Base-by-base conservation (phyloP, 345 rosid genomes). In the Hypericum perforatum region DNA sequence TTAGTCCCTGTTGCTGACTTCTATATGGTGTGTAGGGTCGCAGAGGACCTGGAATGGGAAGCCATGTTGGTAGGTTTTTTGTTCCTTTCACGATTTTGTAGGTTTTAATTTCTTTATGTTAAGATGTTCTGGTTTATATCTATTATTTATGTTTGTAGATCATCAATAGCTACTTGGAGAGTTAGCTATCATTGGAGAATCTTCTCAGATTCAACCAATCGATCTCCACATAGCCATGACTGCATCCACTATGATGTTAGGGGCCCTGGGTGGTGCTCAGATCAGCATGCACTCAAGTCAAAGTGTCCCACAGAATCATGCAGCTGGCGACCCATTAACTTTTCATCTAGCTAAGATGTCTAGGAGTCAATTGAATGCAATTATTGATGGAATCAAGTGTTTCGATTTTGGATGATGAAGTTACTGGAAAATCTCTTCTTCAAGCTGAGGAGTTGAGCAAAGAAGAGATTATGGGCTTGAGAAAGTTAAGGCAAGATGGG, bases 311-410 rank as follows among this genome's bases (percentile, higher is more conserved):
- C 82, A 52, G 52, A 59, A 57, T 43, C 84, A 66, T 59, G 65
- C 79, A 54, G 71, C 86, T 16, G 82, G 70, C 72, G 98, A 92
- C 63, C 98, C 96, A 37, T 68, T 92, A 53, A 80, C 96, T n/a
- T 86, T 85, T 72, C 86, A 80, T 62, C 70, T 92, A 61, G 95
- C 98, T 52, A 88, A 73, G 56, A 76, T 92, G 89, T 81, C 98
- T 15, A 79, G 90, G 75, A 81, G 55, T 74, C 98, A 88, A 66
- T 80, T 92, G 65, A 73, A 53, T 59, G 98, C 88, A 59, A 67
- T 83, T 61, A 62, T 92, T n/a, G n/a, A n/a, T n/a, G n/a, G n/a
- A n/a, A n/a, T n/a, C n/a, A n/a, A n/a, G n/a, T n/a, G n/a, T n/a
- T n/a, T n/a, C n/a, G n/a, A n/a, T n/a, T n/a, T n/a, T n/a, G n/a